Conservation (phyloP, 768 basidiomycete genomes). For the Favolaschia claudopus region DNA sequence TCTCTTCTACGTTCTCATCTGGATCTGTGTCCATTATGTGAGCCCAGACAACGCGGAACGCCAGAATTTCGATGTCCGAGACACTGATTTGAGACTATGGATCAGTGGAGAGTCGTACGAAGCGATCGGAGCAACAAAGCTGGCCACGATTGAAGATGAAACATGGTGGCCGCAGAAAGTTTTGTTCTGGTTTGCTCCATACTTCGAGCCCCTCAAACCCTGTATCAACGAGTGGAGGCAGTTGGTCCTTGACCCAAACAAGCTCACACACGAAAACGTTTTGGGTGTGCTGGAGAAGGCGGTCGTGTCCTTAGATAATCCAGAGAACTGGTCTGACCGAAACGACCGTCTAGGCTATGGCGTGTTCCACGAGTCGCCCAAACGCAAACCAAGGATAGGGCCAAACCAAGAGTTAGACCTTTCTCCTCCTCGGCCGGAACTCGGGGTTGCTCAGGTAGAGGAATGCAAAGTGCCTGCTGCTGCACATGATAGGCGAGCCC, state of each 20-base stretch:
- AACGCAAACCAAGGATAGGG: too few species aligned
- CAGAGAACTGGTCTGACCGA: slow-evolving; percentile 6
- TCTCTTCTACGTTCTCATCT: slow-evolving; percentile 9
- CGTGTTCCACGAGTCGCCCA: too few species aligned
- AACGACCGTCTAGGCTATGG: too few species aligned
- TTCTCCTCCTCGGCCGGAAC: too few species aligned
- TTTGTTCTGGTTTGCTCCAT: background rate
- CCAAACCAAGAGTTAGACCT: too few species aligned
- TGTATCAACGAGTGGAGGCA: slow-evolving; percentile 4
- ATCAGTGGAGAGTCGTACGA: background rate
- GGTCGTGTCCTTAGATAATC: background rate
- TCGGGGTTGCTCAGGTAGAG: too few species aligned
- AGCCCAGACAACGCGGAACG: slow-evolving; percentile 7
- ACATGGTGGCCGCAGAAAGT: background rate
- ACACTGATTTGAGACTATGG: background rate
- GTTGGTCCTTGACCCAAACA: background rate
- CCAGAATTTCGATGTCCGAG: slow-evolving; percentile 8
- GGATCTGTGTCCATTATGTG: slow-evolving; percentile 9
- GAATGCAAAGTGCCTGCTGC: too few species aligned
- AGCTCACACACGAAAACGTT: background rate
- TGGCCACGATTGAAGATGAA: background rate
- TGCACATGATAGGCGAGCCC: too few species aligned
- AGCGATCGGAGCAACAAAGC: background rate
- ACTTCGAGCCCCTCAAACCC: slow-evolving; percentile 8
- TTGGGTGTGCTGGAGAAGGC: background rate